Percentiles rank a stretch among this genome's conserved stretches.
phyloP scores from a whole-genome alignment of 208 protist genomes.

The Trichomonas vaginalis region DNA sequence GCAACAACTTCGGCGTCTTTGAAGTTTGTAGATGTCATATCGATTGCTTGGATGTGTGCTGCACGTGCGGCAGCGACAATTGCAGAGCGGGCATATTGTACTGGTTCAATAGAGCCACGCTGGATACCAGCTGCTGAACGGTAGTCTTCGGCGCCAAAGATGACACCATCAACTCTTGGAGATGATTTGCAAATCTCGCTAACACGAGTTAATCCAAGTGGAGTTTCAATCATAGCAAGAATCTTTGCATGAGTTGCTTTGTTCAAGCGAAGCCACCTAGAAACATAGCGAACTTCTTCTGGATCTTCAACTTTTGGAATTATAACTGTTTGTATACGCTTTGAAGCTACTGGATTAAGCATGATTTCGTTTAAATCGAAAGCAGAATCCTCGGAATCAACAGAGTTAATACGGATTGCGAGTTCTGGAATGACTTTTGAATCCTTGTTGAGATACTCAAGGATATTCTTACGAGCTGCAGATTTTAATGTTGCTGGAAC shows the following conservation, averaged over 20 bases:
- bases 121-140: not conserved
- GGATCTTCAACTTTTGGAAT: conserved; percentile 10
- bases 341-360: not conserved
- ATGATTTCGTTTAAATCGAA: not conserved
- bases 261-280: not conserved
- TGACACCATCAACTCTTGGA: not conserved
- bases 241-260: not conserved
- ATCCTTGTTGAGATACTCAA: not conserved
- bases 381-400: not conserved
- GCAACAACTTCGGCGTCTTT: not conserved
- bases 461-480: not conserved
- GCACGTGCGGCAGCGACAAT: not conserved
- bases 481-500: not conserved
- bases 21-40: conserved; percentile 5
- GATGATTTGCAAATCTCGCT: not conserved
- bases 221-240: conserved; percentile 2
- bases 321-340: not conserved
- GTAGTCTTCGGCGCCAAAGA: conserved; percentile 9
- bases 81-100: not conserved
- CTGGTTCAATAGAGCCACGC: not conserved
- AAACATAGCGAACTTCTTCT: not conserved
- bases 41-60: not conserved
- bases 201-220: not conserved
- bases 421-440: not conserved
- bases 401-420: not conserved